Percentiles rank a stretch among this genome's conserved stretches.
Conservation (phyloP, 257 asterid species). For the Mentha longifolia region DNA sequence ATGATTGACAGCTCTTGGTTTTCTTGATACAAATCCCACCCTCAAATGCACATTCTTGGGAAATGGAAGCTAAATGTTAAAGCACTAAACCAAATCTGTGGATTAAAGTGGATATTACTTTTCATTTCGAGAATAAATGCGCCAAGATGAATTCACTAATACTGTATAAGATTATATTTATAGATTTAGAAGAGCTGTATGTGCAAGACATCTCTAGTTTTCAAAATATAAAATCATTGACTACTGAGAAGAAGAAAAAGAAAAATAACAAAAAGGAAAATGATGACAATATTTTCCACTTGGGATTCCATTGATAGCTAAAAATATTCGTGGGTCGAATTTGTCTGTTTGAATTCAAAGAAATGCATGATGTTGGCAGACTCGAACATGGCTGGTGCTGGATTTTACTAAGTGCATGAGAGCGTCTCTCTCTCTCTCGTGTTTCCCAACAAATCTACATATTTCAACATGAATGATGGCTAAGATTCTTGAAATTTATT, state of each 20-base stretch:
- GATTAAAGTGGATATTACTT: not conserved
- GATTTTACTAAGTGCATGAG: not conserved
- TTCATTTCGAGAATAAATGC: not conserved
- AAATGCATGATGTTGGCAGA: slow-evolving; percentile 28
- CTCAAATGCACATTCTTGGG: not conserved
- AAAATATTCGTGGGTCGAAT: slow-evolving; percentile 25
- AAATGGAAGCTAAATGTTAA: not conserved
- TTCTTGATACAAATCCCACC: slow-evolving; percentile 7
- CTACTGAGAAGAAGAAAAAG: too few species aligned
- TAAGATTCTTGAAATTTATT: slow-evolving; percentile 32
- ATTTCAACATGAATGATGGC: slow-evolving; percentile 43
- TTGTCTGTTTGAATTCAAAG: slow-evolving; percentile 39
- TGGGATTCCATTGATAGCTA: slow-evolving; percentile 27
- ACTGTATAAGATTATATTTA: not conserved
- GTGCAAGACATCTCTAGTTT: not conserved
- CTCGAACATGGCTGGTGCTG: slow-evolving; percentile 31
- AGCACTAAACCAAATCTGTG: not conserved
- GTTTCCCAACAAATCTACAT: slow-evolving; percentile 51
- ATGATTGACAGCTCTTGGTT: not conserved
- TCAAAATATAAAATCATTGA: not conserved
- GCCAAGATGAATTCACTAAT: not conserved
- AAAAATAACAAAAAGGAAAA: not conserved
- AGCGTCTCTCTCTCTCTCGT: slow-evolving; percentile 14
- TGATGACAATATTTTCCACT: slow-evolving; percentile 19
- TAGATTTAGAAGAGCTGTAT: not conserved